Conservation (phyloP, 345 rosid genomes). For the Sisymbrium altissimum region DNA sequence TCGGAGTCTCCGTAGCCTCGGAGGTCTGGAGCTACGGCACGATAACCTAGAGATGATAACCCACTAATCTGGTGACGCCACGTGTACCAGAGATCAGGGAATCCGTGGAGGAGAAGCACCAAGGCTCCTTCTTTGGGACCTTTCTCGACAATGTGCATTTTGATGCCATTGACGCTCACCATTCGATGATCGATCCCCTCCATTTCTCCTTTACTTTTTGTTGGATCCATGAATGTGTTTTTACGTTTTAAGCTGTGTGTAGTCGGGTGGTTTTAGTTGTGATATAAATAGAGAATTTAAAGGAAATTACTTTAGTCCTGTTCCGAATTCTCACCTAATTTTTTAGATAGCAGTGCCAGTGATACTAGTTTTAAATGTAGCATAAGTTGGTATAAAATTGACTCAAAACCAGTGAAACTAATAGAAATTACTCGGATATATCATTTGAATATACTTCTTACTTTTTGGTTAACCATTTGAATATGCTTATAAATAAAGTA, state of each 20-base stretch:
- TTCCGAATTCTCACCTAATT: no score
- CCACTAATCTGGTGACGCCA: slow-evolving; percentile 81
- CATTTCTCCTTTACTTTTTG: slow-evolving; percentile 24
- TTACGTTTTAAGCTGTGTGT: background rate
- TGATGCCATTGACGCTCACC: slow-evolving; percentile 61
- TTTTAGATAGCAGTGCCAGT: no score
- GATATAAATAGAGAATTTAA: slow-evolving; percentile 2
- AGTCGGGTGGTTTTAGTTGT: background rate
- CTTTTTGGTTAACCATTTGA: background rate
- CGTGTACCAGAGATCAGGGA: slow-evolving; percentile 83
- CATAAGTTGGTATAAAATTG: no score
- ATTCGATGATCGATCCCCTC: slow-evolving; percentile 52
- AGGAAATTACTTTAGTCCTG: no score
- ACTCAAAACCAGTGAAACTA: no score
- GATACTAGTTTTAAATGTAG: no score
- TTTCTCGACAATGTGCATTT: slow-evolving; percentile 72
- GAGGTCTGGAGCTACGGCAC: slow-evolving; percentile 74
- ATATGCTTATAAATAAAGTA: background rate
- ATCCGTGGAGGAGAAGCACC: slow-evolving; percentile 74
- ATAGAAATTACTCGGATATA: background rate
- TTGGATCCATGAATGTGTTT: background rate
- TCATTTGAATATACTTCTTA: no score
- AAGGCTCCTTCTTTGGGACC: slow-evolving; percentile 49
- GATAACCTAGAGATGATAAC: slow-evolving; percentile 57
- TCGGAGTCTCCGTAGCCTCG: slow-evolving; percentile 75